Evolutionary conservation across 140 eudicot species (phyloP).

Genomic region (Oenanthe javanica): DNA sequence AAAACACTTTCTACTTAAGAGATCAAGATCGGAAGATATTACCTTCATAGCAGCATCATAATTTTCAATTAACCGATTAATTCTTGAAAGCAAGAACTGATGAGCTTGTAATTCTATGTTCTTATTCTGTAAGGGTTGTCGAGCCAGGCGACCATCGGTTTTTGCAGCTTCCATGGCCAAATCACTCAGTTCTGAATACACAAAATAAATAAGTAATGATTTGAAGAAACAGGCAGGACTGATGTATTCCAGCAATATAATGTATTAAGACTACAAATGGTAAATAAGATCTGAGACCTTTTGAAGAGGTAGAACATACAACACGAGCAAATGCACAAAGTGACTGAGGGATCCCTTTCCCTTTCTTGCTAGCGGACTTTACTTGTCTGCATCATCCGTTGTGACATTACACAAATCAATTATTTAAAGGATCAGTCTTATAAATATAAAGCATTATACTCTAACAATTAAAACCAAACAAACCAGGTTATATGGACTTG

Average conservation of each 20-base stretch:
- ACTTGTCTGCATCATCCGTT: slow-evolving; percentile 45
- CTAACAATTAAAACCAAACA: neutral
- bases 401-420: neutral
- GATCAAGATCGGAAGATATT: neutral
- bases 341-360: slow-evolving; percentile 88
- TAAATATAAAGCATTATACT: neutral
- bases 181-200: slow-evolving; percentile 51
- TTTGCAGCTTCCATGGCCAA: slow-evolving; percentile 51
- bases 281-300: slow-evolving; percentile 34
- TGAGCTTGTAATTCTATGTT: slow-evolving; percentile 63
- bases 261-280: neutral
- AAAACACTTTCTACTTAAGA: neutral
- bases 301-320: slow-evolving; percentile 48
- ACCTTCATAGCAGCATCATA: slow-evolving; percentile 43
- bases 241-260: neutral
- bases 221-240: neutral
- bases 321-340: slow-evolving; percentile 89
- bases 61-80: slow-evolving; percentile 32
- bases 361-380: slow-evolving; percentile 41
- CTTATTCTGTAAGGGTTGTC: slow-evolving; percentile 52
- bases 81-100: slow-evolving; percentile 36
- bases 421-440: neutral
- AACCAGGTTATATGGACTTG: neutral
- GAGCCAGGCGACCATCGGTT: slow-evolving; percentile 74
- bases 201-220: neutral